Evolutionary conservation across 2,329 filamentous ascomycete species (phyloP).

Genomic region (Arthrobotrys iridis): DNA sequence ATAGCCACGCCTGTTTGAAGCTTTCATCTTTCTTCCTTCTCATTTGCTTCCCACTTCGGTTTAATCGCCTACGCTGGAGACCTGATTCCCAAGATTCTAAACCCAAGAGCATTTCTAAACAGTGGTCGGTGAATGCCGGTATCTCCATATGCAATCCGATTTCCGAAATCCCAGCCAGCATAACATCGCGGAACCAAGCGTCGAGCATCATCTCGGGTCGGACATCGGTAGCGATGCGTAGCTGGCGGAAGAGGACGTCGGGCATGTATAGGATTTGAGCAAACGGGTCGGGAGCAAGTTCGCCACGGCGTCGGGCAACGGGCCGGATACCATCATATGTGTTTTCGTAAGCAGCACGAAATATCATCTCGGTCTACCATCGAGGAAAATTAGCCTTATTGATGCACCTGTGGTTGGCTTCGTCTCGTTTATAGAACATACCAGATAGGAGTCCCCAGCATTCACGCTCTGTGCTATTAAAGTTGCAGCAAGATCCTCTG

Average conservation of each 20-base stretch:
- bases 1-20: conserved; percentile 46
- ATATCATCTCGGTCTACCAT: conserved; percentile 29
- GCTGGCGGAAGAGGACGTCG: conserved; percentile 41
- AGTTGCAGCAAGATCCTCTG: conserved; percentile 33
- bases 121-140: conserved; percentile 12
- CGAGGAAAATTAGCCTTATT: not conserved
- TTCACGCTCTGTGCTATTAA: conserved; percentile 46
- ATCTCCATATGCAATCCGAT: conserved; percentile 26
- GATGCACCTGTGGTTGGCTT: not conserved
- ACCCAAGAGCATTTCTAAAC: conserved; percentile 38
- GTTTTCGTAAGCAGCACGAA: conserved; percentile 26
- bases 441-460: conserved; percentile 26
- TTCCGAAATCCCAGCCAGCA: conserved; percentile 36
- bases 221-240: conserved; percentile 34
- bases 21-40: conserved; percentile 31
- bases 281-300: conserved; percentile 47
- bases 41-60: conserved; percentile 33
- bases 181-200: conserved; percentile 40
- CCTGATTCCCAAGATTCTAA: conserved; percentile 45
- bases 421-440: too few species aligned
- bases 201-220: conserved; percentile 35
- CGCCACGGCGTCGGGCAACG: conserved; percentile 41
- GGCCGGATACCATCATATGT: conserved; percentile 29
- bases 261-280: conserved; percentile 43
- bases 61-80: conserved; percentile 24